These are phyloP conservation scores for Basidioascus undulatus DNA, from an alignment of 768 basidiomycete genomes.

Conservation along the genomic window DNA sequence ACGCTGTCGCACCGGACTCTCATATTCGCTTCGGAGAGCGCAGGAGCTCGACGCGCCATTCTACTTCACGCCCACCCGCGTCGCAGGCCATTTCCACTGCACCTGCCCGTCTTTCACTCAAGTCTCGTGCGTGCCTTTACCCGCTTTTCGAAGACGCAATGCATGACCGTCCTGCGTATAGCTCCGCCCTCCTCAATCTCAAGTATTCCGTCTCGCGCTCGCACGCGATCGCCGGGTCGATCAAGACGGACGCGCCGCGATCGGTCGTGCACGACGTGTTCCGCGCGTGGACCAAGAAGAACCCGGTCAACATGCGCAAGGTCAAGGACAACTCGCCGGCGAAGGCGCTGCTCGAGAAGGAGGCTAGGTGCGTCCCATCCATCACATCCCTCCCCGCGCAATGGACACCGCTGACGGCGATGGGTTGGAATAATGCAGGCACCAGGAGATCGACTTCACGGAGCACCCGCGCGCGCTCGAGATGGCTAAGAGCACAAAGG, in stretches of 20 bases:
- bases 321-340: slow-evolving; percentile 52
- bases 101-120: slow-evolving; percentile 48
- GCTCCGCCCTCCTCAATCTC: slow-evolving; percentile 70
- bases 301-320: slow-evolving; percentile 68
- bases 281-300: slow-evolving; percentile 52
- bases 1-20: not conserved
- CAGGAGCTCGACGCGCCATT: slow-evolving; percentile 58
- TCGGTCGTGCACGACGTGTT: slow-evolving; percentile 54
- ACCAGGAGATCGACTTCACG: slow-evolving; percentile 43
- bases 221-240: slow-evolving; percentile 64
- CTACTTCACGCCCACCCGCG: slow-evolving; percentile 61
- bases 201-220: slow-evolving; percentile 70
- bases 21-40: not conserved
- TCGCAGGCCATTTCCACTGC: slow-evolving; percentile 64
- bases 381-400: not conserved
- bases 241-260: slow-evolving; percentile 66
- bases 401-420: not conserved
- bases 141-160: not conserved
- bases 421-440: no score
- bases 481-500: slow-evolving; percentile 30
- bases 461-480: slow-evolving; percentile 40
- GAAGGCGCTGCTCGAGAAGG: slow-evolving; percentile 37
- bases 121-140: slow-evolving; percentile 33
- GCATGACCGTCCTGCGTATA: slow-evolving; percentile 17
- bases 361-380: slow-evolving; percentile 39